Evolutionary conservation across 305 asterid genomes (phyloP), one percentile per base, ranked within the genome.

Genomic region (Solanum aculeatissimum): DNA sequence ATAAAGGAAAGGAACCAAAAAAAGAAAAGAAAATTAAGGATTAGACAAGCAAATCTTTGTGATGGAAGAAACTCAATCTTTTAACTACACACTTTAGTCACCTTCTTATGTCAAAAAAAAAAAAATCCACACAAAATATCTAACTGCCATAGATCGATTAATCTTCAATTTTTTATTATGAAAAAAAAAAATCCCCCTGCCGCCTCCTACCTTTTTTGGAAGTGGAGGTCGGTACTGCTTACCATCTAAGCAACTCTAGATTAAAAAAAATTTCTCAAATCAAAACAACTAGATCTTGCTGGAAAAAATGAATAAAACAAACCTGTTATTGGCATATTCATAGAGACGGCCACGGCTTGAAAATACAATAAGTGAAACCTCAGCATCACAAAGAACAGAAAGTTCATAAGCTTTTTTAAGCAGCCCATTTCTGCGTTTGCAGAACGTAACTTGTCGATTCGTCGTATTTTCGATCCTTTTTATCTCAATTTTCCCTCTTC

Each of bases 261-360:
- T 60, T 21, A 21, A 45, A 45, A 45, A n/a, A 42, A 21, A 2
- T 0, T 35, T 0, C 40, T 1, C 40, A 74, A 45, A 47, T 47
- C 35, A 55, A 47, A 27, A 74, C 6, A 43, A 23, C 15, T 29
- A 58, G 66, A 21, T 58, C 66, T 58, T 58, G 66, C 23, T 4
- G 15, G 15, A 10, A 23, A 21, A 58, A 58, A 0, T 0, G 4
- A 21, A 58, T 10, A 21, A 57, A 58, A 58, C 74, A 35, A 32
- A 93, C 98, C 98, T 95, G 97, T 93, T 92, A 82, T 92, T 95
- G 1, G 98, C 94, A 86, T 92, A 95, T 53, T 95, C 97, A 45
- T 93, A 95, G 87, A 95, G 98, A 60, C 94, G 90, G 40, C 98
- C 98, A 6, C 97, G 94, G 90, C 54, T 91, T 0, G 98, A 95